Evolutionary conservation across 1,284 basidiomycete genomes (phyloP).

Genomic region (Neonothopanus nambi): DNA sequence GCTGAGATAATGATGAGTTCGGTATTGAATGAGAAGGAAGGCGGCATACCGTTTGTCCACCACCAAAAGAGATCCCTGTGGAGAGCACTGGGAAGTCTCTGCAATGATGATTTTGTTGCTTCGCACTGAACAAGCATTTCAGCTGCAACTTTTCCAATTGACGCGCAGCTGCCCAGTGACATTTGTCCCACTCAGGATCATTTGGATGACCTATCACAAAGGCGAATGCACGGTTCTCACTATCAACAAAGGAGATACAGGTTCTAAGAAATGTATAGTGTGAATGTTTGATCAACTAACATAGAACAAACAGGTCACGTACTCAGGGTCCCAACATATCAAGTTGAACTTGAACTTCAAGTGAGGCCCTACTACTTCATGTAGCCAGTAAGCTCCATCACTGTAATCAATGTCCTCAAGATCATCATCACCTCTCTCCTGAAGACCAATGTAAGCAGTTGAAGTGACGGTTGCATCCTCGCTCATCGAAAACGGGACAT

Average conservation of each 20-base stretch:
- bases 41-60: slow-evolving; percentile 9
- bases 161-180: background rate
- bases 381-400: background rate
- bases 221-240: background rate
- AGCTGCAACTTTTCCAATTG: background rate
- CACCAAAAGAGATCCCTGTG: slow-evolving; percentile 10
- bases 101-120: background rate
- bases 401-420: background rate
- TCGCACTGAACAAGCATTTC: background rate
- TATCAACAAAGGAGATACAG: background rate
- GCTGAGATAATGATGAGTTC: background rate
- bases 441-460: background rate
- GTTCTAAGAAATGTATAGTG: background rate
- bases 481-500: background rate
- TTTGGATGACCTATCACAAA: background rate
- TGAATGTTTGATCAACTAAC: background rate
- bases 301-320: background rate
- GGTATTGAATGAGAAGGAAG: background rate
- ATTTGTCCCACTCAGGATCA: no score
- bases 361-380: background rate
- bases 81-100: slow-evolving; percentile 6
- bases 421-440: background rate
- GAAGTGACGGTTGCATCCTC: background rate
- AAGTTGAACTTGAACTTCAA: background rate
- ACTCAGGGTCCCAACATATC: background rate